These are phyloP conservation scores for Auricularia heimuer DNA, from an alignment of 768 basidiomycete genomes.

Conservation along the genomic window DNA sequence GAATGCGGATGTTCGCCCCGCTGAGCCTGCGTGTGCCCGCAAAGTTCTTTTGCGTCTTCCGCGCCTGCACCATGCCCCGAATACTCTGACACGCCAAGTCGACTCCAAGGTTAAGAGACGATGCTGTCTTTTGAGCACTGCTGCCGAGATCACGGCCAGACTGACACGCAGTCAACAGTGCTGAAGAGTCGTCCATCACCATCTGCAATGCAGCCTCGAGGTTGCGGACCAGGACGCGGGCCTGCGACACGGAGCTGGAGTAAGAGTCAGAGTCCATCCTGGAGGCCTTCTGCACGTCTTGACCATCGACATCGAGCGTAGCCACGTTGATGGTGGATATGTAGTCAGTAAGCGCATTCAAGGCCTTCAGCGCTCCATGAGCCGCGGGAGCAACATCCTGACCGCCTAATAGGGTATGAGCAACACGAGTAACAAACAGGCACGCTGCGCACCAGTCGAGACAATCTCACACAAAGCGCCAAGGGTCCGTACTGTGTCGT, in stretches of 20 bases:
- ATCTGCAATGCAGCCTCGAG: slow-evolving; percentile 65
- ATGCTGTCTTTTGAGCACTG: background rate
- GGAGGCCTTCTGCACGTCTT: slow-evolving; percentile 33
- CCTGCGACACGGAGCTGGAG: slow-evolving; percentile 55
- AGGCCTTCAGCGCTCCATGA: slow-evolving; percentile 42
- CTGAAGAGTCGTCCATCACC: slow-evolving; percentile 62
- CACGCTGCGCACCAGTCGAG: background rate
- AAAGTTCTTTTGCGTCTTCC: background rate
- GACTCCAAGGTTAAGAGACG: background rate
- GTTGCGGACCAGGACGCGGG: slow-evolving; percentile 57
- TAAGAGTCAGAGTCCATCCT: slow-evolving; percentile 39
- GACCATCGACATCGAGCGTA: slow-evolving; percentile 71
- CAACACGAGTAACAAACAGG: slow-evolving; percentile 3
- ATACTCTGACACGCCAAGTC: background rate
- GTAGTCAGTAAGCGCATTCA: slow-evolving; percentile 48
- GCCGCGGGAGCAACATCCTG: slow-evolving; percentile 24
- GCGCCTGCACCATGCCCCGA: background rate
- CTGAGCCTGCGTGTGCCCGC: background rate
- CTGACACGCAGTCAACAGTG: slow-evolving; percentile 52
- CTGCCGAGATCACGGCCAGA: background rate
- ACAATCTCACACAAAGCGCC: background rate
- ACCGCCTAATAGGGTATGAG: slow-evolving; percentile 13
- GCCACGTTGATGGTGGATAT: slow-evolving; percentile 70
- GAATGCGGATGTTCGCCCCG: background rate
- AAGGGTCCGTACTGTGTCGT: slow-evolving; percentile 14